Evolutionary conservation across 2,329 filamentous ascomycete species (phyloP).

Genomic region (Aspergillus alliaceus): DNA sequence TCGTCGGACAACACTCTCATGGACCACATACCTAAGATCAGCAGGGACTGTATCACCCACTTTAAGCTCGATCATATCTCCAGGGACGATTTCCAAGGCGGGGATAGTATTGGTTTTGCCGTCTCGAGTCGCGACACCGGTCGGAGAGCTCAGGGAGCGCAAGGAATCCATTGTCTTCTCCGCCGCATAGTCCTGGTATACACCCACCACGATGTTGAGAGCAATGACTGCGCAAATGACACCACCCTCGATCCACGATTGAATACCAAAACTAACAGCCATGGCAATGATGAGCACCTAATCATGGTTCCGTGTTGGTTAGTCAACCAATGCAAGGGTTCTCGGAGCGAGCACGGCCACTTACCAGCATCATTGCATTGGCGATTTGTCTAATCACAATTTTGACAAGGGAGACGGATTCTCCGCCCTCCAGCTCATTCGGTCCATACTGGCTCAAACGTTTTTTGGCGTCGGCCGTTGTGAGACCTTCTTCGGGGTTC

Average conservation of each 20-base stretch:
- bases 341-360: conserved; percentile 14
- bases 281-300: conserved; percentile 76
- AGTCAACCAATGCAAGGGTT: no score
- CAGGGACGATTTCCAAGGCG: conserved; percentile 61
- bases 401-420: conserved; percentile 68
- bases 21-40: conserved; percentile 53
- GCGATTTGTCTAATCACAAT: conserved; percentile 67
- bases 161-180: conserved; percentile 64
- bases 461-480: conserved; percentile 52
- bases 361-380: conserved; percentile 68
- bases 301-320: conserved; percentile 25
- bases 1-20: neutral
- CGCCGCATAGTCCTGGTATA: conserved; percentile 61
- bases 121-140: conserved; percentile 58
- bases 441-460: conserved; percentile 59
- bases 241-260: conserved; percentile 60
- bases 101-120: conserved; percentile 56
- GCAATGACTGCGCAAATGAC: conserved; percentile 61
- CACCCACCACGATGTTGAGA: conserved; percentile 59
- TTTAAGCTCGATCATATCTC: conserved; percentile 58
- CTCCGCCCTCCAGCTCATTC: conserved; percentile 65
- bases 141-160: conserved; percentile 57
- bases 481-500: conserved; percentile 59
- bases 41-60: conserved; percentile 64
- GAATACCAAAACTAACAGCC: conserved; percentile 60